Evolutionary conservation across 108 stramenopile genomes (phyloP), one percentile per base, ranked within the genome.

Genomic region (Discostella stelligeroides): DNA sequence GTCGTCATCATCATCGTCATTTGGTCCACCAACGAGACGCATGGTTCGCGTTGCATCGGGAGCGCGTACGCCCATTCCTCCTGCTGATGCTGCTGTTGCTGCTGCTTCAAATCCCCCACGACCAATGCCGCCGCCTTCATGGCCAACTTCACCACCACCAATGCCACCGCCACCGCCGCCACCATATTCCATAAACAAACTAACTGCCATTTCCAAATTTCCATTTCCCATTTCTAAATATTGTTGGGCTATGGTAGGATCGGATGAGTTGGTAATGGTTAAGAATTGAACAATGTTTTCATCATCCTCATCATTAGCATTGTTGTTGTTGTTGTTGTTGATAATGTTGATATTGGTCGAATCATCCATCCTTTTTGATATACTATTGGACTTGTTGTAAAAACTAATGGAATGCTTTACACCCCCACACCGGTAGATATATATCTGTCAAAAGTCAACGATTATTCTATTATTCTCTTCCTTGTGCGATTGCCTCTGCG

Each of bases 211-310:
- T 76, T 95, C 89, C 13, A 95, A 42, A 45, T 90, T 65, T 0
- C 74, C 74, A n/a, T 81, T 86, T 20, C 83, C 76, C 93, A 95
- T 95, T 86, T 95, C 93, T 48, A 95, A 70, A 66, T 95, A 95
- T 51, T 68, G 81, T 11, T 17, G 59, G 4, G 93, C 90, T 13
- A 68, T 73, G 4, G 68, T 63, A 1, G 85, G 60, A 70, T 89
- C 87, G 21, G 85, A 43, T 34, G 82, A 69, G 21, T 88, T 89
- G 43, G 90, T 90, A 51, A 95, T 74, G 69, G 88, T 81, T 48
- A 92, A 45, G 82, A 95, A 95, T 55, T 91, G 88, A 45, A 87
- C 83, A 2, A 94, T 60, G 30, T 41, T 18, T 11, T 60, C 65
- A 27, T 75, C 73, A 50, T 13, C n/a, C n/a, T n/a, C n/a, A n/a